Base-by-base conservation (phyloP, 1,284 basidiomycete genomes). In the Grifola frondosa region DNA sequence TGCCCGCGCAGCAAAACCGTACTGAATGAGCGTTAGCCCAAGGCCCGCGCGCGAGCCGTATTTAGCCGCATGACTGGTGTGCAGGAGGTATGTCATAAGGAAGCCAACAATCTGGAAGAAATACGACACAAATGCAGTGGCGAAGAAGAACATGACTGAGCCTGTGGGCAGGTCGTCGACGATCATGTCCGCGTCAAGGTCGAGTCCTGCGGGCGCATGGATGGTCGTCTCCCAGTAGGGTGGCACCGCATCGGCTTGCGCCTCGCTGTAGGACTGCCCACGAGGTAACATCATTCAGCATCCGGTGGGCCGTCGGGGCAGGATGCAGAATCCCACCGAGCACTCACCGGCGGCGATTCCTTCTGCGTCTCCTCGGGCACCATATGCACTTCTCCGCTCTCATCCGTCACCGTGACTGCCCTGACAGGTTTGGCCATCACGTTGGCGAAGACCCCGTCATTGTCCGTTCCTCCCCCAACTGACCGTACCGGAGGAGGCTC, bases 91-190 rank as follows among this genome's bases (percentile, higher is more conserved):
- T 1, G 92, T 95, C 68, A 96, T 83, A 56, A 96, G 73, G 80
- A 96, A 97, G 34, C 92, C 94, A 54, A 97, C 81, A 63, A 98
- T 96, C 66, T 97, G 93, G 84, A 99, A 98, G 66, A 94, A 91
- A 70, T 88, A 89, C 4, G 91, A 95, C 38, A 95, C 85, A 67
- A 95, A 77, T 48, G 92, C 61, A 62, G 92, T 93, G 70, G 82
- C 71, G 41, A 79, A 61, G 66, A 96, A 95, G 17, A 85, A 70
- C 63, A 89, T 67, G 52, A 80, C 57, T 4, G 78, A 74, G 30
- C 85, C 86, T 0, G 92, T 76, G 0, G 87, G 84, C 11, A 89
- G 75, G 51, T 87, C 80, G 37, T 87, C 85, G 48, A 89, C 79
- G 58, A 89, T 74, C 70, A 88, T 80, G 55, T 84, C 81, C 5